These are phyloP conservation scores for Magnusiomyces clavatus DNA, from an alignment of 1,139 yeast genomes.

Conservation along the genomic window DNA sequence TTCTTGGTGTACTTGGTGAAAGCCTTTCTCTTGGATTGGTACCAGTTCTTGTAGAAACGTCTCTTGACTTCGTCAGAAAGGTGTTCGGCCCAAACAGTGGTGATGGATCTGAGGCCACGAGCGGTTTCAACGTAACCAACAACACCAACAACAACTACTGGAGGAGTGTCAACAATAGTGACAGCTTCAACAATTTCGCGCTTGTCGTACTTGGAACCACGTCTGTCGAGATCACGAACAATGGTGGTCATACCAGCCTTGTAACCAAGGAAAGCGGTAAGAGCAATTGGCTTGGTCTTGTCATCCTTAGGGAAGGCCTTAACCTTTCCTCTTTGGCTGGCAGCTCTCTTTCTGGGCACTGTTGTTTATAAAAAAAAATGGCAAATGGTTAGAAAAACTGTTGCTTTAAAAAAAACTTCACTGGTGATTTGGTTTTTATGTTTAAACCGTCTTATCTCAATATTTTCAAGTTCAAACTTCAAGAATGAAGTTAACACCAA, in stretches of 20 bases:
- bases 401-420: too few species aligned
- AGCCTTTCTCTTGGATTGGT: constrained; percentile 99
- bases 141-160: constrained; percentile 97
- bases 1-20: constrained; percentile 99
- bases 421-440: background rate
- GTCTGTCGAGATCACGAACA: constrained; percentile 99
- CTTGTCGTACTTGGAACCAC: constrained; percentile 99
- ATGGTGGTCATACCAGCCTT: constrained; percentile 99
- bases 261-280: constrained; percentile 99
- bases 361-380: background rate
- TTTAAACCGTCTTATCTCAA: background rate
- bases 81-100: constrained; percentile 99
- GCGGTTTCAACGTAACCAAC: constrained; percentile 99
- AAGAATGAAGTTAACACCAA: background rate
- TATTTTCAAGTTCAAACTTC: too few species aligned
- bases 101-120: constrained; percentile 98
- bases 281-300: constrained; percentile 95
- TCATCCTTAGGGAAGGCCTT: constrained; percentile 99
- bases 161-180: constrained; percentile 98
- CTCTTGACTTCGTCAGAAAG: constrained; percentile 98
- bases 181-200: constrained; percentile 99
- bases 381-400: too few species aligned
- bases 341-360: constrained; percentile 98
- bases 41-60: constrained; percentile 99
- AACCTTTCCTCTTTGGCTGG: constrained; percentile 97